Evolutionary conservation across 352 stramenopile species (phyloP).

Genomic region (Pythium oligandrum): DNA sequence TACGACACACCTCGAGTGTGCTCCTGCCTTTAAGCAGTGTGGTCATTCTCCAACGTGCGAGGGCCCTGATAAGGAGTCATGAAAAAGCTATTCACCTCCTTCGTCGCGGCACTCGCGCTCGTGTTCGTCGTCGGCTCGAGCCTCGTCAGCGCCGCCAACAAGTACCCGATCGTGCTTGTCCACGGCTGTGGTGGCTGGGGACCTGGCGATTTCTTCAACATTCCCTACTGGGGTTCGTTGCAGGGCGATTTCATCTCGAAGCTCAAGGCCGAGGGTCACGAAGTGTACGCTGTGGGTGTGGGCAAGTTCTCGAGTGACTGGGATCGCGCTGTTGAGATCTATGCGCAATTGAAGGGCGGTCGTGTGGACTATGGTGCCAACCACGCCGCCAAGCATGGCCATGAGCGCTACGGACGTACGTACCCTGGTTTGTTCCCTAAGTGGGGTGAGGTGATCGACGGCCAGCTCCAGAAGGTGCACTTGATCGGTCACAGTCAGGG

Average conservation of each 20-base stretch:
- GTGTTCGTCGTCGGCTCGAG: too few relatives aligned
- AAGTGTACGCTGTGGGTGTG: conserved; percentile 5
- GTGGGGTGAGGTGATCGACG: conserved; percentile 18
- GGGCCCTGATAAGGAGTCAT: too few relatives aligned
- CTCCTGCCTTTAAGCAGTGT: too few relatives aligned
- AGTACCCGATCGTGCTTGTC: conserved; percentile 16
- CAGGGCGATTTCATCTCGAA: conserved; percentile 5
- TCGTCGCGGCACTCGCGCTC: too few relatives aligned
- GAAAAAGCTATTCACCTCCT: too few relatives aligned
- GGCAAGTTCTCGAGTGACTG: conserved; percentile 20
- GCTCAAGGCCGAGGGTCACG: conserved; percentile 17
- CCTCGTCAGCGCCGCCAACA: neutral
- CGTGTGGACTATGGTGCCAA: conserved; percentile 18
- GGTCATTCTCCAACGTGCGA: too few relatives aligned
- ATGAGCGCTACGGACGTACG: conserved; percentile 29
- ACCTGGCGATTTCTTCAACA: neutral
- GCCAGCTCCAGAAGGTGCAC: conserved; percentile 21
- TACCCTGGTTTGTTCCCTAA: conserved; percentile 24
- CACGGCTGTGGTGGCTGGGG: conserved; percentile 11
- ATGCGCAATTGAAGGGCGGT: conserved; percentile 23
- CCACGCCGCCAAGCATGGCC: conserved; percentile 9
- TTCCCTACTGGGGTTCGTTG: conserved; percentile 8
- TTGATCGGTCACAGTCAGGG: conserved; percentile 19
- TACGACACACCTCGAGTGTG: too few relatives aligned
- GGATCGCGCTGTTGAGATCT: conserved; percentile 27